Evolutionary conservation across 768 basidiomycete genomes (phyloP), one percentile per base, ranked within the genome.

Genomic region (Strobilomyces dryophilus): DNA sequence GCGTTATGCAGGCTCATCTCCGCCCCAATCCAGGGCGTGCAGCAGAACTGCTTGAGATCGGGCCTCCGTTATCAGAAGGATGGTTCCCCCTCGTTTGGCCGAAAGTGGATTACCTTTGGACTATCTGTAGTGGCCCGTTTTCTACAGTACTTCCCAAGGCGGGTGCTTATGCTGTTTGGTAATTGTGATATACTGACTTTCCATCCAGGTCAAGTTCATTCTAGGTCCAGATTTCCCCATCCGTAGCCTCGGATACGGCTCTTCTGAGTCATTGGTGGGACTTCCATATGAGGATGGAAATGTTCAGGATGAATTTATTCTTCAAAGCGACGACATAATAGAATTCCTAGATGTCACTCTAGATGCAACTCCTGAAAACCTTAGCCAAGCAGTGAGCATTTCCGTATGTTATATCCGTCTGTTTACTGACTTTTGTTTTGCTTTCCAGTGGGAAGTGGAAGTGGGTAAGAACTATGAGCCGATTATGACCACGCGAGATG

Each of bases 41-140:
- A n/a, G 47, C 52, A 3, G 64, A 66, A 27, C 53, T 61, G 5
- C 40, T 31, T 27, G 44, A 40, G 8, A 57, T 64, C 1, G 63
- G 57, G 0, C 43, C 57, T 8, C 55, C 59, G 10, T 54, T 34
- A 14, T 54, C 15, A 8, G 53, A 54, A 41, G 63, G 60, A 42
- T 61, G 62, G 63, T 44, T 45, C 6, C 4, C 51, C n/a, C 49
- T 51, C 3, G 54, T 64, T 31, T 61, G 62, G 62, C 63, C 57
- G n/a, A 37, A 56, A 0, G 51, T 29, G 10, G 27, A 17, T 2
- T 9, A 8, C 5, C 21, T 64, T 3, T 14, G 6, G 14, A 45
- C 49, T 21, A 47, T 56, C 36, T 52, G 49, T 10, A 57, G 55
- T 35, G 57, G 59, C 17, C 34, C 44, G 21, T 61, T 55, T 40